Conservation (phyloP, 164 flowering plant genomes). For the Hamamelis virginiana region DNA sequence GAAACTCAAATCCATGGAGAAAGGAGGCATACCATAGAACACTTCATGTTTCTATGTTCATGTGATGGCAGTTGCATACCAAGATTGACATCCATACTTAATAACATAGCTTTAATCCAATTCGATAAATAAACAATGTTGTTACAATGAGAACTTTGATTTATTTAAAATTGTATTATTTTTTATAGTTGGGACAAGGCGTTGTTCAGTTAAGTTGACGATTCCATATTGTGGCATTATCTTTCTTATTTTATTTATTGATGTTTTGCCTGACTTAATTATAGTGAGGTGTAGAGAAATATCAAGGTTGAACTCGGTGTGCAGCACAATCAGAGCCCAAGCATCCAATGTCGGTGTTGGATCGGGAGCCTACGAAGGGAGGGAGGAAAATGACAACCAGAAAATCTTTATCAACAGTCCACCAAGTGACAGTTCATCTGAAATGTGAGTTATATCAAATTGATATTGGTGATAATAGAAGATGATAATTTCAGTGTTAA, state of each 20-base stretch:
- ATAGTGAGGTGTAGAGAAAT: constrained; percentile 48
- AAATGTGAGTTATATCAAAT: constrained; percentile 45
- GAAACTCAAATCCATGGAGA: no score
- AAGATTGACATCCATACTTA: no score
- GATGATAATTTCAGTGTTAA: no score
- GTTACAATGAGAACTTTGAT: no score
- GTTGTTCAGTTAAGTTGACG: not conserved
- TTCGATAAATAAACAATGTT: no score
- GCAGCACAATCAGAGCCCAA: constrained; percentile 41
- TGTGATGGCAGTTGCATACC: no score
- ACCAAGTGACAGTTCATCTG: constrained; percentile 32
- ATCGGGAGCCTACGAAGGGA: constrained; percentile 61
- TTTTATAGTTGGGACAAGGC: not conserved
- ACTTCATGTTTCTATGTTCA: no score
- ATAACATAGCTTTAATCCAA: no score
- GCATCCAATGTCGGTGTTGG: constrained; percentile 72
- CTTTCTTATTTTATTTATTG: not conserved
- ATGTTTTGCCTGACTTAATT: constrained; percentile 6
- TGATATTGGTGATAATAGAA: not conserved
- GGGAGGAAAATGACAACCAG: constrained; percentile 39
- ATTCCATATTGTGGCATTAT: not conserved
- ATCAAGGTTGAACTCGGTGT: constrained; percentile 22
- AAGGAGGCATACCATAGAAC: no score
- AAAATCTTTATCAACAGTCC: constrained; percentile 21
- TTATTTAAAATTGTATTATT: no score